Evolutionary conservation across 169 alveolate species (phyloP), one percentile per base, ranked within the genome.

Genomic region (Cryptosporidium parvum): DNA sequence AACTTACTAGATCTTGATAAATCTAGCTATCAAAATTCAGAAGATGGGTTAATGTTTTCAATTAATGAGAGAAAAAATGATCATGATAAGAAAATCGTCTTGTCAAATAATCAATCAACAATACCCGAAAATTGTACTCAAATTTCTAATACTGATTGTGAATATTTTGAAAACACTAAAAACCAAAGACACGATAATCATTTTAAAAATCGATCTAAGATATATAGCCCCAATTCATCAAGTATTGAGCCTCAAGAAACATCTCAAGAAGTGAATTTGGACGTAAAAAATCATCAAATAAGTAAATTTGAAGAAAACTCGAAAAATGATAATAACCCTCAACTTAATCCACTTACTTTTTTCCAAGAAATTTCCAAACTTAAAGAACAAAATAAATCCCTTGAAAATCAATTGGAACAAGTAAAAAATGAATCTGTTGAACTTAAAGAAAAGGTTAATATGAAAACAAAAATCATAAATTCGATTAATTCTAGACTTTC

Each of bases 281-380:
- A 56, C 14, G 0, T 12, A 8, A 26, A 37, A 56, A 56, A 56
- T 56, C 7, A 56, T 26, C 23, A 5, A 23, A n/a, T 2, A 4
- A 10, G 18, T 9, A 21, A 26, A 56, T 56, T n/a, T 44, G 85
- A 73, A 10, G 52, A 56, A 33, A 26, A 31, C 18, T 14, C 37
- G 16, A 72, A 72, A 26, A 7, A 2, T 45, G 70, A 72, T 31
- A 59, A 51, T 72, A 52, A 31, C 48, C 18, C 71, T 10, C 44
- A 3, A 52, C 56, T 31, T 16, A 56, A 73, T 58, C 86, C 86
- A 23, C 52, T 73, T 16, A 48, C 71, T 8, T 21, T 73, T n/a
- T 73, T 73, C 48, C 89, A 80, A 65, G 8, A 80, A 80, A 65
- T 80, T 7, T 33, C 39, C 2, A 58, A 80, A 6, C 75, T 80